These are phyloP conservation scores for Mycena vitilis DNA, from an alignment of 768 basidiomycete genomes.

Conservation along the genomic window DNA sequence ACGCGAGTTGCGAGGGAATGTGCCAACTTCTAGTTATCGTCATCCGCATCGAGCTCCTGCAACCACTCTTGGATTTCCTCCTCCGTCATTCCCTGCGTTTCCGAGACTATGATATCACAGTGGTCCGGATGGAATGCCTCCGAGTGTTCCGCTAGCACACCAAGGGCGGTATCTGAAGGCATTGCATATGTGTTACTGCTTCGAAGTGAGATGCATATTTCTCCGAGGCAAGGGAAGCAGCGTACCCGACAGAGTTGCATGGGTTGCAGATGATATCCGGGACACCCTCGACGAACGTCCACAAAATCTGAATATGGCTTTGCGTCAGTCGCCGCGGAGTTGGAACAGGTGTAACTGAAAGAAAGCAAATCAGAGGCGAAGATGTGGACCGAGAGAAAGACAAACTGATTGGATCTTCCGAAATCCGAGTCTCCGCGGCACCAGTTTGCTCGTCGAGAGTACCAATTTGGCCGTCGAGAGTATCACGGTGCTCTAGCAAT, in stretches of 20 bases:
- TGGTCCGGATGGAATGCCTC: neutral
- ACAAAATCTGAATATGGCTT: neutral
- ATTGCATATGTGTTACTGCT: neutral
- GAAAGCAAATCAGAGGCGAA: neutral
- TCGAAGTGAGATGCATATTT: neutral
- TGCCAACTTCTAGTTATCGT: too few species aligned
- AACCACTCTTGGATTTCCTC: neutral
- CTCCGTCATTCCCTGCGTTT: neutral
- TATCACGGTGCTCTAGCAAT: too few species aligned
- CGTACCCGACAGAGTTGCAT: neutral
- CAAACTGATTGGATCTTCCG: too few species aligned
- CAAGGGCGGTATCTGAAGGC: neutral
- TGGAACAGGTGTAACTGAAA: neutral
- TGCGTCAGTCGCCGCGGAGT: neutral
- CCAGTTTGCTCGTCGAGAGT: too few species aligned
- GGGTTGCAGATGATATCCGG: neutral
- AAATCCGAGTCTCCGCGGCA: too few species aligned
- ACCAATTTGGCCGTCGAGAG: too few species aligned
- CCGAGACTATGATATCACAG: neutral
- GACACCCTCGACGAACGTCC: neutral
- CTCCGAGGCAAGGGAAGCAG: neutral
- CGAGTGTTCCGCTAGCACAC: neutral
- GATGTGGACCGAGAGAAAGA: too few species aligned
- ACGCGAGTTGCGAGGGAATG: too few species aligned
- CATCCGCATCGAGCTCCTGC: neutral